Evolutionary conservation across 768 basidiomycete genomes (phyloP), one percentile per base, ranked within the genome.

Genomic region (Xerocomellus chrysenteron): DNA sequence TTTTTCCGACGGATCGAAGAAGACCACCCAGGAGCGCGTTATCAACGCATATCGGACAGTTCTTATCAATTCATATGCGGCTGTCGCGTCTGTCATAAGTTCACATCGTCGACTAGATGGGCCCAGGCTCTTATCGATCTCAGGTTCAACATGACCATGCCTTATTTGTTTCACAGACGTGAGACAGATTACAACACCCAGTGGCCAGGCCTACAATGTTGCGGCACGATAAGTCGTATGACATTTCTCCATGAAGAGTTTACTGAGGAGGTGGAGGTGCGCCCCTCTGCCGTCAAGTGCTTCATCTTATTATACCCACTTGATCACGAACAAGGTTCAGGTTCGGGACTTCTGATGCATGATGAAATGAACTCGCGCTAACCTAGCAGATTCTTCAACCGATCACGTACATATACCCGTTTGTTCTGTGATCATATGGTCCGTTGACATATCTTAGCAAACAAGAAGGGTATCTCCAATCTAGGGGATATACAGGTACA

Each of bases 381-480:
- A 13, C n/a, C 16, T 32, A 10, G 30, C 2, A 37, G 6, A 17
- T 41, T 37, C 17, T 47, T 14, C 44, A 55, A 21, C 26, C 50
- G n/a, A 53, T 65, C 63, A 62, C 63, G 63, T 62, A 68, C 10
- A 39, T 8, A 36, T 7, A 14, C 12, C 14, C 39, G 13, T 26
- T 39, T 16, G 44, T 24, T 28, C 45, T 12, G 24, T 19, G 16
- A 30, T 50, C 47, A 21, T 35, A 21, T 21, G 21, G 21, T 21
- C 21, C 21, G 21, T 21, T 21, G 21, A 21, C 21, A 21, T 21
- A 32, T 40, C 11, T 52, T 51, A 28, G 44, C 26, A 47, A 54
- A 56, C 45, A 57, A 43, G 37, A 33, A 12, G 68, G 67, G 67
- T 68, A 68, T 68, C 55, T 50, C 48, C 28, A 48, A 49, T 68